Base-by-base conservation (phyloP, 139 green algal genomes). In the Chlamydomonas sphaeroides region DNA sequence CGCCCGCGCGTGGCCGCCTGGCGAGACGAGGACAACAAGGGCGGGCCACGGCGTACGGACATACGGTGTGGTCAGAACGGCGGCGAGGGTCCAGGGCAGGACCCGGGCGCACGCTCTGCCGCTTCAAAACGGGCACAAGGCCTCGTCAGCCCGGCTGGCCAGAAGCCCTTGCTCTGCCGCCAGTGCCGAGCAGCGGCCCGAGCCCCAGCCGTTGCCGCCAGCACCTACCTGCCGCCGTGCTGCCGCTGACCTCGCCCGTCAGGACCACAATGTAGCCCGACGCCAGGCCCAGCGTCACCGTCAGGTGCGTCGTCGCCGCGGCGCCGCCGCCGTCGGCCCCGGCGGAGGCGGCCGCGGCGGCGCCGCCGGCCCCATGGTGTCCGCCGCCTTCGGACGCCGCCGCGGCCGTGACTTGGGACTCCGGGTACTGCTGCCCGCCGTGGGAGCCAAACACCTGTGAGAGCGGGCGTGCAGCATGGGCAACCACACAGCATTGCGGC, bases 351-450 rank as follows among this genome's bases (percentile, higher is more conserved):
- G 33, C 48, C 65, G 39, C 26, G 14, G 77, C 77, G 20, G 63
- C 38, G 21, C 48, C 59, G 45, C n/a, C 39, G 17, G 53, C 42
- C 18, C 23, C 65, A n/a, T n/a, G n/a, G n/a, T n/a, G n/a, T n/a
- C 65, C 41, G 48, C 65, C 61, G 14, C 61, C 69, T 61, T 86
- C 74, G 18, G 59, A 39, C 21, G 59, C 74, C 5, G 74, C 59
- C 1, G 74, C 74, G 3, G 77, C 74, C 10, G 91, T 94, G 15
- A 93, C 78, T 17, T 91, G 87, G 5, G 83, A 75, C 77, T 95
- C 92, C n/a, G 91, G 84, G 39, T 88, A 76, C 78, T 90, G 89
- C 56, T 66, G 76, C 5, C 65, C 77, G 5, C 59, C 30, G 74
- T 80, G 74, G 59, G 32, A 71, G n/a, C 74, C 74, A 26, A 80